Percentiles rank a stretch among this genome's conserved stretches.
Conservation (phyloP, 2,329 filamentous ascomycete species). For the Cryphonectria nitschkei region DNA sequence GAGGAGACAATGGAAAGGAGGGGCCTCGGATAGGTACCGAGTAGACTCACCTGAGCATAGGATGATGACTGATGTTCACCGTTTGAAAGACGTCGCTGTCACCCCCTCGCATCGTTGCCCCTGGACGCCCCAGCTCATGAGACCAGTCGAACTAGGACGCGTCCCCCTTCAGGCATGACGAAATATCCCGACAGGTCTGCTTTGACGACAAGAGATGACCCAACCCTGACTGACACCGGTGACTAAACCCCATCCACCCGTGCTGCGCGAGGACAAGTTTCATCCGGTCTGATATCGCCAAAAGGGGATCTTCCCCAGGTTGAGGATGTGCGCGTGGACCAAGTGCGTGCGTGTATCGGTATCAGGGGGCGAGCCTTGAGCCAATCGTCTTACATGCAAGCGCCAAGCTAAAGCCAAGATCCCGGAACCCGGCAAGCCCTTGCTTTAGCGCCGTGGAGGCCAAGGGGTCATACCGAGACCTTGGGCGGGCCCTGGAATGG, state of each 20-base stretch:
- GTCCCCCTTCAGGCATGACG: neutral
- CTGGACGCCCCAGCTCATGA: neutral
- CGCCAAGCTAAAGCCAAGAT: slow-evolving; percentile 1
- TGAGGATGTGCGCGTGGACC: neutral
- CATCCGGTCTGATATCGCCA: neutral
- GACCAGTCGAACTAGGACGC: neutral
- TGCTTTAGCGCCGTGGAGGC: neutral
- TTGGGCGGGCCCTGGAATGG: neutral
- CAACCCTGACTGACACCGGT: neutral
- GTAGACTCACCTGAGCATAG: neutral
- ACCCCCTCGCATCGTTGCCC: neutral
- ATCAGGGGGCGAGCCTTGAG: neutral
- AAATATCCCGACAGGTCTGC: neutral
- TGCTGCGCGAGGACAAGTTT: neutral
- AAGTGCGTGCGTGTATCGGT: neutral
- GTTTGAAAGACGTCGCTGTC: neutral
- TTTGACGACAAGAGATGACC: neutral
- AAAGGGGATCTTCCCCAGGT: neutral
- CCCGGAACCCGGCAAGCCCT: neutral
- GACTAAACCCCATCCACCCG: neutral
- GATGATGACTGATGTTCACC: neutral
- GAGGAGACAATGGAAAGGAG: too few relatives aligned
- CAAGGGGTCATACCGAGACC: neutral
- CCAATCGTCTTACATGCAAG: slow-evolving; percentile 7
- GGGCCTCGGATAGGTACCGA: neutral